phyloP scores from a whole-genome alignment of 768 basidiomycete species.

The Pilatotrama ljubarskyi region DNA sequence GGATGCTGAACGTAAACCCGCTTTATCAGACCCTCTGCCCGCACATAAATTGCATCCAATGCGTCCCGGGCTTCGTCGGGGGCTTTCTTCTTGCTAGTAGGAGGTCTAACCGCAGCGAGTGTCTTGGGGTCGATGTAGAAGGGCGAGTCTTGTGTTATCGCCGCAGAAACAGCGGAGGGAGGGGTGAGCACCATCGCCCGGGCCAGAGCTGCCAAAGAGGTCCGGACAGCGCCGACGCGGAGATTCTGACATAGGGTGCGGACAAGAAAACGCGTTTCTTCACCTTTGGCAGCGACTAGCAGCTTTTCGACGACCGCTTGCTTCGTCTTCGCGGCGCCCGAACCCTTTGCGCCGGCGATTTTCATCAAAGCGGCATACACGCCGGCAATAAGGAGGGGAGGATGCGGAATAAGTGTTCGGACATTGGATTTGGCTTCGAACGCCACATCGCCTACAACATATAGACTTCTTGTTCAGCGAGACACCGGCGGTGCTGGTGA shows the following conservation, averaged over 20 bases:
- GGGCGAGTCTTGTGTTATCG: slow-evolving; percentile 26
- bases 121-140: slow-evolving; percentile 36
- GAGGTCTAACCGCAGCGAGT: slow-evolving; percentile 29
- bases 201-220: slow-evolving; percentile 78
- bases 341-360: slow-evolving; percentile 69
- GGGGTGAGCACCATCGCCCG: slow-evolving; percentile 70
- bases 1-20: slow-evolving; percentile 79
- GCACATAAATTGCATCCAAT: slow-evolving; percentile 44
- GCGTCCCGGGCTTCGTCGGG: slow-evolving; percentile 36
- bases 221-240: slow-evolving; percentile 85
- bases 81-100: slow-evolving; percentile 33
- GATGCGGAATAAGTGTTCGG: slow-evolving; percentile 71
- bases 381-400: slow-evolving; percentile 59
- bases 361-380: slow-evolving; percentile 70
- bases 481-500: not conserved
- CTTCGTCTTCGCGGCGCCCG: slow-evolving; percentile 74
- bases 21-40: slow-evolving; percentile 66
- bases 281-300: slow-evolving; percentile 81
- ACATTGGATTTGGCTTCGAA: slow-evolving; percentile 78
- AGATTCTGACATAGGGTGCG: slow-evolving; percentile 73
- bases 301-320: slow-evolving; percentile 78
- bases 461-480: not conserved
- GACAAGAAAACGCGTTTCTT: slow-evolving; percentile 84
- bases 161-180: slow-evolving; percentile 30
- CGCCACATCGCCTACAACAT: slow-evolving; percentile 71